Evolutionary conservation across 805 yeast species (phyloP), one percentile per base, ranked within the genome.

Genomic region (Starmerella potacharoeniae): DNA sequence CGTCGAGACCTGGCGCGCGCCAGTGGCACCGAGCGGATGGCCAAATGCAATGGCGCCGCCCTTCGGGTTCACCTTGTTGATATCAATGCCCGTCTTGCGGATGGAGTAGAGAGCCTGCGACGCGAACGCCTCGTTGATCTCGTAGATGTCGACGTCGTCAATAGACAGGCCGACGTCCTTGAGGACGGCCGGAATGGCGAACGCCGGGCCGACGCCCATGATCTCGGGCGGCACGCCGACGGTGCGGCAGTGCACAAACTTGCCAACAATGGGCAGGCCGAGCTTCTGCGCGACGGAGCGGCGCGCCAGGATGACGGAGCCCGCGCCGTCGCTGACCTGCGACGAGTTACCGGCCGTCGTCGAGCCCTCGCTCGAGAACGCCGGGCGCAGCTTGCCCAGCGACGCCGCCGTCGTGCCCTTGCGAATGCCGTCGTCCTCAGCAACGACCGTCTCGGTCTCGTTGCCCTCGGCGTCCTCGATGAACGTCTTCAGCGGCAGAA

Each of bases 41-140:
- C 97, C 97, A 58, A 90, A 72, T 6, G 97, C 96, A 64, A 91
- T 90, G 49, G 97, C 97, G 66, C 97, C 97, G 66, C 97, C 97
- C 68, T 84, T 81, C 60, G 95, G 90, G 74, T 89, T 89, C 60
- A 89, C 90, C 67, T 80, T 84, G 56, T 75, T 77, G 45, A 68
- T 54, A 56, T 89, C 90, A 57, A 91, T 80, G 51, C 84, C 81
- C 62, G 79, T 77, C 48, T 77, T 74, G 59, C 76, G 74, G 50
- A 88, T 77, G 53, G 90, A 83, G 73, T 77, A 90, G 52, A 91
- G 71, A 54, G 95, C 88, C 75, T 91, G 97, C 10, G 95, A 93
- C 16, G 97, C 97, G 72, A 91, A 91, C 0, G 97, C 97, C 75
- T 91, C 97, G 71, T 90, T 90, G 66, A 91, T 82, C 75, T 91